These are phyloP conservation scores for Colletotrichum chrysophilum DNA, from an alignment of 2,329 filamentous ascomycete species.

Conservation along the genomic window DNA sequence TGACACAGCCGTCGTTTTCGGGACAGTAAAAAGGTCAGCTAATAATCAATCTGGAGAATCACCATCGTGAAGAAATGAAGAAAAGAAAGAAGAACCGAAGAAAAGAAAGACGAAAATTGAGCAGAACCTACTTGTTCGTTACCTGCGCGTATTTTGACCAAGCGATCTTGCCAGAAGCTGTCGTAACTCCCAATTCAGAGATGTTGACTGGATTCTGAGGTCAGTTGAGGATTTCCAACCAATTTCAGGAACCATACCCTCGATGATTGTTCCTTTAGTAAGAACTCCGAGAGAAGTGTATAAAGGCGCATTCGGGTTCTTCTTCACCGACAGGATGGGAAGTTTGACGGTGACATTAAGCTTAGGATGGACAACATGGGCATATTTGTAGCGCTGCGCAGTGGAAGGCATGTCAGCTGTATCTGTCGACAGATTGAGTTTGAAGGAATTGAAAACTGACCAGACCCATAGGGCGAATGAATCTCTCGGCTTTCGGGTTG, in stretches of 20 bases:
- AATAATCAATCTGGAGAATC: too few species aligned
- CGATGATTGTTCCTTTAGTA: slow-evolving; percentile 70
- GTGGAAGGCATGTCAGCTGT: slow-evolving; percentile 24
- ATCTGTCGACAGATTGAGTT: neutral
- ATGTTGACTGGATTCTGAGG: slow-evolving; percentile 71
- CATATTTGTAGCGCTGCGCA: slow-evolving; percentile 49
- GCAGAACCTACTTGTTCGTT: slow-evolving; percentile 30
- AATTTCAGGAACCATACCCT: neutral
- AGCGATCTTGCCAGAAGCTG: too few species aligned
- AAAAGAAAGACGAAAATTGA: too few species aligned
- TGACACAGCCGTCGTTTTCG: too few species aligned
- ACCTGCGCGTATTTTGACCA: slow-evolving; percentile 37
- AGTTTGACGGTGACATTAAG: slow-evolving; percentile 70
- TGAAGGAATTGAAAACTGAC: neutral
- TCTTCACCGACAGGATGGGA: slow-evolving; percentile 72
- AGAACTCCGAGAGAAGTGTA: slow-evolving; percentile 90
- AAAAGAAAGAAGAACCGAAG: too few species aligned
- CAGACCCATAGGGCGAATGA: slow-evolving; percentile 53
- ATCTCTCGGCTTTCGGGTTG: slow-evolving; percentile 41
- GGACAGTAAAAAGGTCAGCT: too few species aligned
- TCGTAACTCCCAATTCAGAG: slow-evolving; percentile 87
- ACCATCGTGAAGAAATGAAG: too few species aligned
- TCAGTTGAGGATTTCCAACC: neutral
- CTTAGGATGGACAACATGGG: slow-evolving; percentile 72
- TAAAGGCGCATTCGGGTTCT: slow-evolving; percentile 76